A percentile compares a stretch with the other conserved stretches of the same genome.
phyloP scores from a whole-genome alignment of 2,329 filamentous ascomycete genomes.

The Zelopaecilomyces penicillatus region DNA sequence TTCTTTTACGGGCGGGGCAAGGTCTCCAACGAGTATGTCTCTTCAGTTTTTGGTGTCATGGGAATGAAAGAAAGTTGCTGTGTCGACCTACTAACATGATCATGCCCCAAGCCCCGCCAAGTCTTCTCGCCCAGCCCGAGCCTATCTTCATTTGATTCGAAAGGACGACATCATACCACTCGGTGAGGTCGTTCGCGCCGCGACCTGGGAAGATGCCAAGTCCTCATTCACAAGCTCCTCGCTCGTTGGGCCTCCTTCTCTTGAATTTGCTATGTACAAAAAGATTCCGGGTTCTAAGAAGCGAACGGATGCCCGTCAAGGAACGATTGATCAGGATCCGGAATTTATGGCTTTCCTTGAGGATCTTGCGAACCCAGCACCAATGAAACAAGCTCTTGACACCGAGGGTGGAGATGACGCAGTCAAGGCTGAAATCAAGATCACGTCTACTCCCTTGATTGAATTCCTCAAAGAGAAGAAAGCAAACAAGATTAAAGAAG shows the following conservation, averaged over 20 bases:
- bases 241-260: constrained; percentile 66
- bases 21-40: constrained; percentile 69
- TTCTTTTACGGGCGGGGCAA: constrained; percentile 59
- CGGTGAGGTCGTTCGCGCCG: constrained; percentile 59
- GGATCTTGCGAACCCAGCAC: constrained; percentile 64
- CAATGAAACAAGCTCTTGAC: constrained; percentile 36
- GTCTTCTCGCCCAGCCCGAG: constrained; percentile 69
- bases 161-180: constrained; percentile 59
- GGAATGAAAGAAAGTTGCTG: not conserved
- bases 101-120: constrained; percentile 60
- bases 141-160: constrained; percentile 74
- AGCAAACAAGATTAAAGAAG: constrained; percentile 59
- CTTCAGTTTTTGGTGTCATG: not conserved
- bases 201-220: constrained; percentile 73
- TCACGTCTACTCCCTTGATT: constrained; percentile 79
- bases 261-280: constrained; percentile 79
- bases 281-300: constrained; percentile 69
- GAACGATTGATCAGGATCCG: constrained; percentile 91
- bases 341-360: constrained; percentile 94
- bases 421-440: constrained; percentile 46
- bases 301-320: constrained; percentile 75
- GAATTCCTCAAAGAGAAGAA: constrained; percentile 90
- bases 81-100: constrained; percentile 9
- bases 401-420: constrained; percentile 33
- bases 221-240: constrained; percentile 63